phyloP scores from a whole-genome alignment of 495 filamentous ascomycete genomes.

The Parachaetomium inaequale region DNA sequence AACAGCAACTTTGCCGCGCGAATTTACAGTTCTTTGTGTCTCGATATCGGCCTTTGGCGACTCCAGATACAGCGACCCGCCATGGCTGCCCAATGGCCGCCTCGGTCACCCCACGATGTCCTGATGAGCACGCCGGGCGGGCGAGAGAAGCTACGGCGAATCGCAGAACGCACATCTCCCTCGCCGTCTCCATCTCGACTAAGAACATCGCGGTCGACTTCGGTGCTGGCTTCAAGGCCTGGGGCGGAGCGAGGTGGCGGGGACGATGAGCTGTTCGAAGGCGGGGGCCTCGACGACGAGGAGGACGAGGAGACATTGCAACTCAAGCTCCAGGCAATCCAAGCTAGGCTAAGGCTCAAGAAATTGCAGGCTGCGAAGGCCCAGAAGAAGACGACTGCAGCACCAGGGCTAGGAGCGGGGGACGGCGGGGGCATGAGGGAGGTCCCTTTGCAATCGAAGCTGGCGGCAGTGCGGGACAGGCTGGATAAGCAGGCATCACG shows the following conservation, averaged over 20 bases:
- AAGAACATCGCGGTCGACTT: slow-evolving; percentile 22
- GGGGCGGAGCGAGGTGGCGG: slow-evolving; percentile 25
- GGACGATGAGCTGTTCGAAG: slow-evolving; percentile 40
- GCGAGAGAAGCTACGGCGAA: slow-evolving; percentile 63
- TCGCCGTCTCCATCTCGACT: slow-evolving; percentile 57
- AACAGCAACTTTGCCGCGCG: not conserved
- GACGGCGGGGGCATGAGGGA: slow-evolving; percentile 22
- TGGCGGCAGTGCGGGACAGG: slow-evolving; percentile 28
- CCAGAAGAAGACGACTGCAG: slow-evolving; percentile 32
- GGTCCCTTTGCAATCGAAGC: slow-evolving; percentile 26
- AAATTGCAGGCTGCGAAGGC: slow-evolving; percentile 64
- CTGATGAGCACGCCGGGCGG: slow-evolving; percentile 78
- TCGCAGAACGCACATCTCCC: slow-evolving; percentile 59
- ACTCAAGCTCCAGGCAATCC: slow-evolving; percentile 77
- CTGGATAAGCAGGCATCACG: slow-evolving; percentile 38
- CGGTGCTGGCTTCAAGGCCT: slow-evolving; percentile 19
- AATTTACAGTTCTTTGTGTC: not conserved
- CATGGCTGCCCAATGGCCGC: slow-evolving; percentile 68
- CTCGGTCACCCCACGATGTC: slow-evolving; percentile 78
- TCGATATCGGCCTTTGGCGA: not conserved
- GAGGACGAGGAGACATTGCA: slow-evolving; percentile 90
- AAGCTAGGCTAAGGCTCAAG: slow-evolving; percentile 85
- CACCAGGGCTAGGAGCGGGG: slow-evolving; percentile 14
- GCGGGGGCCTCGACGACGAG: slow-evolving; percentile 56
- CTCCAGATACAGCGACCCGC: not conserved